A percentile compares a stretch with the other conserved stretches of the same genome.
Evolutionary conservation across 352 stramenopile species (phyloP).

Genomic region (Globisporangium paroecandrum): DNA sequence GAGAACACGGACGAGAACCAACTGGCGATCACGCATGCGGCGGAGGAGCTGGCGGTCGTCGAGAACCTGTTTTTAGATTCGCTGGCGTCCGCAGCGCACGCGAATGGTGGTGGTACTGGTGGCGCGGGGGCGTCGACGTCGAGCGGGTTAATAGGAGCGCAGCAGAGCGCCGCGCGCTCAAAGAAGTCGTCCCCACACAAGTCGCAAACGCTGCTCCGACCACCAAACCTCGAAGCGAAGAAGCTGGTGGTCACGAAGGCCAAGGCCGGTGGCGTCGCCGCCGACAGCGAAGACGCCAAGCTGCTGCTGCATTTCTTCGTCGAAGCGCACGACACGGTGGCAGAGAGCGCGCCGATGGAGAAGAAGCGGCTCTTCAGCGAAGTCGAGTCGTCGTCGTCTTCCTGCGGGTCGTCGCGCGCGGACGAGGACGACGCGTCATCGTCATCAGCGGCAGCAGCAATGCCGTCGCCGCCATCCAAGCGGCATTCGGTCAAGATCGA

Average conservation of each 20-base stretch:
- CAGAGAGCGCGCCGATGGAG: slow-evolving; percentile 2
- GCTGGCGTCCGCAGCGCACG: slow-evolving; percentile 32
- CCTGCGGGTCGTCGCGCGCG: slow-evolving; percentile 5
- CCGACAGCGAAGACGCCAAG: slow-evolving; percentile 66
- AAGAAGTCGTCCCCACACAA: slow-evolving; percentile 23
- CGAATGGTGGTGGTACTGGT: slow-evolving; percentile 6
- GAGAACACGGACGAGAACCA: slow-evolving; percentile 61
- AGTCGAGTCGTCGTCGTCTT: slow-evolving; percentile 22
- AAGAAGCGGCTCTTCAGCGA: slow-evolving; percentile 62
- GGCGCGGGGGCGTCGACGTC: neutral
- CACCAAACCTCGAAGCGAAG: slow-evolving; percentile 21
- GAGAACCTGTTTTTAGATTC: slow-evolving; percentile 76
- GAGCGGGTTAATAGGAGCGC: slow-evolving; percentile 2
- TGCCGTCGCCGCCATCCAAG: slow-evolving; percentile 31
- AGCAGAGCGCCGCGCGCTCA: slow-evolving; percentile 2
- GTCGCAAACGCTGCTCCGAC: slow-evolving; percentile 3
- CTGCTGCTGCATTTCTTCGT: slow-evolving; percentile 78
- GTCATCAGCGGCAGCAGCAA: neutral
- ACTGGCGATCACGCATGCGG: slow-evolving; percentile 45
- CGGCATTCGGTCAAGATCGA: slow-evolving; percentile 41
- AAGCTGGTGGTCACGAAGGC: slow-evolving; percentile 24
- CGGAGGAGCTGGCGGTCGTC: slow-evolving; percentile 51
- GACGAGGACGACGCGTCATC: slow-evolving; percentile 12
- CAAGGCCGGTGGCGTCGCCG: slow-evolving; percentile 15
- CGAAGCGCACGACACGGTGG: slow-evolving; percentile 30